These are phyloP conservation scores for Dionaea muscipula DNA, from an alignment of 179 eudicot species.

Conservation along the genomic window DNA sequence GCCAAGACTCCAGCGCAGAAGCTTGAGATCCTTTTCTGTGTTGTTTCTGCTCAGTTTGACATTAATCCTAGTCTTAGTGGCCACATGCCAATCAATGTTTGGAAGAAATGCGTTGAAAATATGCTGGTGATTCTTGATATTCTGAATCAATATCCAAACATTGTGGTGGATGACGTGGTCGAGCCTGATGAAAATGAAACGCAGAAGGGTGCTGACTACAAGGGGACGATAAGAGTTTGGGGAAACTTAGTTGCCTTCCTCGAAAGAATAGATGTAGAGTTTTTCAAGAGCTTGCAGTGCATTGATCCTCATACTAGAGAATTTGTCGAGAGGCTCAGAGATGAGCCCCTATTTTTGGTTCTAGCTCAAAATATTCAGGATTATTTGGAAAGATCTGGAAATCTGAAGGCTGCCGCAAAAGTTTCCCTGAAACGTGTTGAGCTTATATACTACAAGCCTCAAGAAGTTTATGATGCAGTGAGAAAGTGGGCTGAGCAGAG, in stretches of 20 bases:
- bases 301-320: slow-evolving; percentile 81
- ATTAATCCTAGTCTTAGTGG: slow-evolving; percentile 74
- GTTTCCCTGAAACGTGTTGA: slow-evolving; percentile 70
- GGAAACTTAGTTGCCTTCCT: slow-evolving; percentile 85
- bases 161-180: slow-evolving; percentile 72
- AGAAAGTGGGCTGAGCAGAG: slow-evolving; percentile 58
- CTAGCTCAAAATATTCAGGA: slow-evolving; percentile 80
- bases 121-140: slow-evolving; percentile 69
- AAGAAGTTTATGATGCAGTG: slow-evolving; percentile 85
- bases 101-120: slow-evolving; percentile 88
- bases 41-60: slow-evolving; percentile 91
- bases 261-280: slow-evolving; percentile 72
- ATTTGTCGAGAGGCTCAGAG: slow-evolving; percentile 72
- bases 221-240: slow-evolving; percentile 76
- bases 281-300: slow-evolving; percentile 75
- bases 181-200: slow-evolving; percentile 89
- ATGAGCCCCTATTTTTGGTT: slow-evolving; percentile 60
- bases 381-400: slow-evolving; percentile 49
- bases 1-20: slow-evolving; percentile 98
- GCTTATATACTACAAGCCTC: slow-evolving; percentile 73
- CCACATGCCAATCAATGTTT: slow-evolving; percentile 78
- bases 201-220: slow-evolving; percentile 56
- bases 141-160: slow-evolving; percentile 56
- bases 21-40: slow-evolving; percentile 76
- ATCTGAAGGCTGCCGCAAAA: slow-evolving; percentile 64